phyloP scores from a whole-genome alignment of 352 stramenopile genomes.

The Phytophthora foliorum region DNA sequence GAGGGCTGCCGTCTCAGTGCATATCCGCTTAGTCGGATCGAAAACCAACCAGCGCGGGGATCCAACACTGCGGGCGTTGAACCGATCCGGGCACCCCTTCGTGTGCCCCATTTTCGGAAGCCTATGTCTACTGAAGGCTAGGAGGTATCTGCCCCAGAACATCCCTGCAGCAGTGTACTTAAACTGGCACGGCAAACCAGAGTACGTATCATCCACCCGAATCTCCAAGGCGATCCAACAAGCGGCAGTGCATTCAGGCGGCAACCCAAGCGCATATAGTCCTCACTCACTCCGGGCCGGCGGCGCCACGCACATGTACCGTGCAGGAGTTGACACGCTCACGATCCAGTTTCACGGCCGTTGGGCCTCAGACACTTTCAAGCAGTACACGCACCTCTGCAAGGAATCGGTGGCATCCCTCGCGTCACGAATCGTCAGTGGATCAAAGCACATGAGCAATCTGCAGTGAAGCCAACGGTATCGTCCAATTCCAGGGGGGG shows the following conservation, averaged over 20 bases:
- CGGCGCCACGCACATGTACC: constrained; percentile 10
- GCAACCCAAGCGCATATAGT: background rate
- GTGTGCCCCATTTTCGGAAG: constrained; percentile 11
- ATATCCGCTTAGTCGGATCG: constrained; percentile 1
- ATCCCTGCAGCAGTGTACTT: constrained; percentile 11
- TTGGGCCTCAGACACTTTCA: constrained; percentile 20
- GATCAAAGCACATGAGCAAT: background rate
- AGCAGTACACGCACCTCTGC: constrained; percentile 10
- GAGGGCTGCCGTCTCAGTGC: background rate
- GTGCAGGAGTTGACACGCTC: constrained; percentile 1
- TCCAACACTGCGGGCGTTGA: constrained; percentile 1
- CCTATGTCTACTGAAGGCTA: background rate
- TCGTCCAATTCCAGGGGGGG: constrained; percentile 1
- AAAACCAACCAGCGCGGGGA: constrained; percentile 17
- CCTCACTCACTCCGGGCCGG: constrained; percentile 10
- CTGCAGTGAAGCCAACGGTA: constrained; percentile 9
- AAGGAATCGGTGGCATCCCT: constrained; percentile 8
- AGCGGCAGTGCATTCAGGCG: background rate
- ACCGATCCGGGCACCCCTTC: constrained; percentile 3
- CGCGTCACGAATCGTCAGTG: constrained; percentile 1
- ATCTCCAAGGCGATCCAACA: background rate
- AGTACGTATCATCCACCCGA: background rate
- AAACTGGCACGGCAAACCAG: background rate
- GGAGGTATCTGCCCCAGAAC: background rate
- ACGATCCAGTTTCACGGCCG: constrained; percentile 22